Base-by-base conservation (phyloP, 192 early-diverging fungal species). In the Backusella westeae region DNA sequence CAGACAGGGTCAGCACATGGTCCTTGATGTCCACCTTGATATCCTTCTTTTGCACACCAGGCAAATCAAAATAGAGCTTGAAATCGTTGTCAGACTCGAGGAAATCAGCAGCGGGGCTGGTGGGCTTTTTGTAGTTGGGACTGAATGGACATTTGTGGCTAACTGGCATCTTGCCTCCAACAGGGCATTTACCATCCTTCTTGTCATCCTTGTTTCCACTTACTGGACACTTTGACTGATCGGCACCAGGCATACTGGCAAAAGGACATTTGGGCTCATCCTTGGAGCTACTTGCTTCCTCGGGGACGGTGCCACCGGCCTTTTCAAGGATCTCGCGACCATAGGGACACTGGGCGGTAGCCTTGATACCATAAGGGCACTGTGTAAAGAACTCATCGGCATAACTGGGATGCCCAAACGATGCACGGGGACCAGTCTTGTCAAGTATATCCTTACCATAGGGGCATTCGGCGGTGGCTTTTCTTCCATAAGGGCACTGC, bases 1-100 rank as follows among this genome's bases (percentile, higher is more conserved):
- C 89, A 29, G 77, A 77, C 63, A 91, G 78, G 1, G 78, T 80
- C 15, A 91, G 53, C 34, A 77, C 36, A 34, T 90, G 75, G 42
- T 87, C 89, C 34, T 77, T 82, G 36, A 85, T 65, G 23, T 83
- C 80, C 35, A 91, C 39, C 56, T 88, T 80, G 67, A 91, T 75
- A 21, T 91, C 81, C 26, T 90, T 87, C 70, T 89, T 88, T 29
- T 38, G 67, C 23, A 88, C 79, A 15, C 90, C 90, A 34, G 90
- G 90, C 32, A 91, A 67, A 46, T 91, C 90, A 15, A 80, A 83
- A 77, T 82, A 79, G 7, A 91, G 69, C 14, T 73, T 41, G 71
- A 77, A 88, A 8, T 77, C 80, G 17, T 89, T 83, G 10, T 85
- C 83, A 4, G 69, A 81, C 80, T 91, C 87, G 56, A 78, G 82